Base-by-base conservation (phyloP, 2,329 filamentous ascomycete genomes). In the Diaporthe aspalathi region DNA sequence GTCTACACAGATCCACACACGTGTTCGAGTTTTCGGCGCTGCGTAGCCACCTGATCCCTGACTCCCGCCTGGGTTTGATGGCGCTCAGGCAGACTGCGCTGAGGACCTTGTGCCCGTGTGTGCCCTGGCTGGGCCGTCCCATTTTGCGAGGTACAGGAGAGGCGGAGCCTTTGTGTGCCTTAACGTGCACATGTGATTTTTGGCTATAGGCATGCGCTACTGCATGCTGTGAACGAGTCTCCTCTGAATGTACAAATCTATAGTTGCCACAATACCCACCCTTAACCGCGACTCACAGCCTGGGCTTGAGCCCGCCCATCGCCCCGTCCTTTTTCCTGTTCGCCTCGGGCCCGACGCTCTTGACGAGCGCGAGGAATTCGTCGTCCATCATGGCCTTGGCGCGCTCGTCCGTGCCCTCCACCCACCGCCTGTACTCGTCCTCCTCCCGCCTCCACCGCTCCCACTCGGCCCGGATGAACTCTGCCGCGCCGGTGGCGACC, bases 401-500 rank as follows among this genome's bases (percentile, higher is more conserved):
- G 62, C 63, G 47, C 3, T 79, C 73, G 47, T 80, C 80, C 0
- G 84, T 80, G 76, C 84, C 85, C 73, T 78, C 81, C 52, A 82
- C 83, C 89, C 90, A 92, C 56, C 57, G 63, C 75, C 83, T 82
- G 73, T 90, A 93, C 67, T 83, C 83, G 38, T 81, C 80, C 80
- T 92, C 87, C 75, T 91, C 87, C 3, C 77, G 79, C 73, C 84
- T 82, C 89, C 90, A 93, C 35, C 83, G 80, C 52, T 81, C 78
- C 74, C 93, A 74, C 78, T 92, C 89, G n/a, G 77, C 76, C 0
- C 80, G 84, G 69, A 93, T 80, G 85, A 90, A 93, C 32, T 79
- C 77, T 0, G 86, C 87, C 0, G 88, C 86, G 22, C 87, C 80
- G 71, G 87, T 83, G 1, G 94, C 95, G 73, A 91, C 92, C 76